phyloP scores from a whole-genome alignment of 2,329 filamentous ascomycete species.

The Lasiodiplodia gonubiensis region DNA sequence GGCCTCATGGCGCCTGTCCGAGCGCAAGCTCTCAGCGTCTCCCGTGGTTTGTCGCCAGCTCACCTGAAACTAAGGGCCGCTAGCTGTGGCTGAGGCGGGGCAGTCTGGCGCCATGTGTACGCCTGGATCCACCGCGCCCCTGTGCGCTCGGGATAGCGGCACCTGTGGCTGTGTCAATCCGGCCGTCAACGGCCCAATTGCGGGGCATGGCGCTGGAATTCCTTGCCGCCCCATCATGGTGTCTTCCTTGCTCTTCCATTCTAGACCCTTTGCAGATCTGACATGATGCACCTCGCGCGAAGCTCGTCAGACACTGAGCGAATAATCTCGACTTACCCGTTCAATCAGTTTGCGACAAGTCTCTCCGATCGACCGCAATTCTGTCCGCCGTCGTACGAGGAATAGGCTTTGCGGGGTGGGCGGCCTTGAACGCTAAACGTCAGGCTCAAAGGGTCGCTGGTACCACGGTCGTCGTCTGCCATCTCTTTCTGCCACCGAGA shows the following conservation, averaged over 20 bases:
- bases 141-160: slow-evolving; percentile 3
- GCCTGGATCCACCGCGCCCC: neutral
- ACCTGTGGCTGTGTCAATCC: slow-evolving; percentile 11
- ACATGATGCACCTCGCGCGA: too few relatives aligned
- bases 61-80: slow-evolving; percentile 19
- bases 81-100: slow-evolving; percentile 20
- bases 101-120: neutral
- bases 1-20: neutral
- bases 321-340: too few relatives aligned
- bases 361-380: too few relatives aligned
- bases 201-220: neutral
- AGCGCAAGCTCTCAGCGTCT: slow-evolving; percentile 4
- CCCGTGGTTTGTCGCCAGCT: slow-evolving; percentile 6
- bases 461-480: neutral
- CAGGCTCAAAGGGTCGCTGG: neutral
- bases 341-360: too few relatives aligned
- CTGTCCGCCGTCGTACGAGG: neutral
- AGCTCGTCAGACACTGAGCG: too few relatives aligned
- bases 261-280: too few relatives aligned
- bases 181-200: neutral
- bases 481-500: neutral
- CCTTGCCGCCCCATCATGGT: neutral
- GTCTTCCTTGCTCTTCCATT: too few relatives aligned
- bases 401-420: neutral
- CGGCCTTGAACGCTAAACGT: neutral